Base-by-base conservation (phyloP, 2,329 filamentous ascomycete genomes). In the Sporothrix dimorphospora region DNA sequence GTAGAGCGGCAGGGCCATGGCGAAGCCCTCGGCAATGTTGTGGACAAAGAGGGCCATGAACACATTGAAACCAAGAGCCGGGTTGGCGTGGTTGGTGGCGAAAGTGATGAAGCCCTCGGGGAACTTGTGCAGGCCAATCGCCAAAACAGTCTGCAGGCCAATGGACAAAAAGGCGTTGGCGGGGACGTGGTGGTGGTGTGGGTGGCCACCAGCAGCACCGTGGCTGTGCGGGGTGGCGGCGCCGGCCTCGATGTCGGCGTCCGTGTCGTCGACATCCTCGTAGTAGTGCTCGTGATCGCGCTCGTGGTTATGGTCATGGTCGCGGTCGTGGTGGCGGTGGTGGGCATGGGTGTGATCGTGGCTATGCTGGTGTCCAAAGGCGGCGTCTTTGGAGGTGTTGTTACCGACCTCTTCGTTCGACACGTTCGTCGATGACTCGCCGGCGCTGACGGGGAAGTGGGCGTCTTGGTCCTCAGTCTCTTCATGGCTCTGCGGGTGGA, bases 11-110 rank as follows among this genome's bases (percentile, higher is more conserved):
- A 99, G 83, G 0, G 94, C 94, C 87, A 99, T 92, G 74, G 94
- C 93, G 79, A 98, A 98, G 1, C 96, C 96, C 83, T 99, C 96
- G 38, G 94, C 94, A 78, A 99, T 97, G 82, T 98, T 99, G 86
- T 99, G 96, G 73, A 99, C 95, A 79, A 97, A 97, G 8, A 99
- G 87, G 0, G 96, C 95, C 81, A 98, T 88, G 82, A 99, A 99
- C 71, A 99, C 94, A 69, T 93, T 92, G 81, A 97, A 90, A 24
- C 96, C 96, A 0, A 99, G 88, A 0, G 88, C 85, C 0, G 96
- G 94, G 79, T 94, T 98, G 14, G 94, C 95, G 79, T 99, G 96
- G 81, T 98, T 99, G 11, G 96, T 98, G 11, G 96, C 95, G 80
- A 97, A 99, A 0, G 95, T 98, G 76, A 99, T 91, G 79, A 92